Conservation (phyloP, 805 yeast species). For the Wickerhamiella galacta region DNA sequence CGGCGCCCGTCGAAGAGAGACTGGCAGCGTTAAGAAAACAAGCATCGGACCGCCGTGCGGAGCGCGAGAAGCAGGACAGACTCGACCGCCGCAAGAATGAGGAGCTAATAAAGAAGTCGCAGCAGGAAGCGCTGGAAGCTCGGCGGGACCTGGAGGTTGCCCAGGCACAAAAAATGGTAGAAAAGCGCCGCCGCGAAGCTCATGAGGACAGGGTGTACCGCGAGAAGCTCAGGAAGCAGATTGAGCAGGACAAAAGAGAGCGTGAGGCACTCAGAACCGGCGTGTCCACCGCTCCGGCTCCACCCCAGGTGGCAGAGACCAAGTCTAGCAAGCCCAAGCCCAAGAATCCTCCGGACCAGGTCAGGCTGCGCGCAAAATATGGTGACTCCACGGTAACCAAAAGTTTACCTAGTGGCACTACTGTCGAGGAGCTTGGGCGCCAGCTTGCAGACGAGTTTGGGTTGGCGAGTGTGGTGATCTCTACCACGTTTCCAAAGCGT, state of each 20-base stretch:
- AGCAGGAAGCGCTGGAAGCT: constrained; percentile 15
- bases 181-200: constrained; percentile 17
- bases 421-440: constrained; percentile 18
- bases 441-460: constrained; percentile 14
- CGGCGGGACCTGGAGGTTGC: constrained; percentile 19
- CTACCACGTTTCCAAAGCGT: constrained; percentile 21
- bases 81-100: constrained; percentile 19
- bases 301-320: background rate
- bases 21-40: constrained; percentile 17
- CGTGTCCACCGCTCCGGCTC: constrained; percentile 2
- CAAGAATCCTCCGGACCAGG: constrained; percentile 4
- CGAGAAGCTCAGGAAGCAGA: constrained; percentile 18
- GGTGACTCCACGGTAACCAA: constrained; percentile 16
- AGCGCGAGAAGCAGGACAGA: constrained; percentile 18
- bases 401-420: constrained; percentile 15
- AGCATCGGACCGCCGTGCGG: constrained; percentile 20
- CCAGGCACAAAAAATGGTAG: constrained; percentile 19
- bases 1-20: constrained; percentile 17
- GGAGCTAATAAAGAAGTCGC: constrained; percentile 17
- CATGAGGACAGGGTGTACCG: constrained; percentile 19
- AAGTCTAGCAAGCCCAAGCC: background rate
- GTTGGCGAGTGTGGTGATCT: constrained; percentile 13
- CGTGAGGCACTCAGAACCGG: constrained; percentile 11
- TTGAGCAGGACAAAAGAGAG: constrained; percentile 22
- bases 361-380: constrained; percentile 14